A percentile compares a stretch with the other conserved stretches of the same genome.
Conservation (phyloP, 2,329 filamentous ascomycete genomes). For the Exophiala oligosperma region DNA sequence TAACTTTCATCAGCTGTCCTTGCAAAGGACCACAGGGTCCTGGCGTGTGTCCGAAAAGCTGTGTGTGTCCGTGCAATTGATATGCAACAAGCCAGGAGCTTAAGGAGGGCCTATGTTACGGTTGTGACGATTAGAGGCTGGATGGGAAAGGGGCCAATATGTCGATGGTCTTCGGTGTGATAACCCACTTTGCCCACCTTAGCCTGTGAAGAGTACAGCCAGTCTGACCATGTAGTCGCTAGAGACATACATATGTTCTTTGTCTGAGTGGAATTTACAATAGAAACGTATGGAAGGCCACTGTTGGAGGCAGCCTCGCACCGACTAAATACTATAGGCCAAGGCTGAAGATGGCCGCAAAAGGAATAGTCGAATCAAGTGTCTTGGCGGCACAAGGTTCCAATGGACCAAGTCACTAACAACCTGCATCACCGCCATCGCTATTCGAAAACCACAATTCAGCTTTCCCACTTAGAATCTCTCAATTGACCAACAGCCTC, state of each 20-base stretch:
- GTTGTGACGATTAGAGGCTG: background rate
- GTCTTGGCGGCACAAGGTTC: conserved; percentile 14
- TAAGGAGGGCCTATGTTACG: too few species aligned
- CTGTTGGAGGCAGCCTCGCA: too few species aligned
- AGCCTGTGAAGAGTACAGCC: too few species aligned
- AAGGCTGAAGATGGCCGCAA: conserved; percentile 2
- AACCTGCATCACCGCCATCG: conserved; percentile 2
- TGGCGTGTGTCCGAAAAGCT: conserved; percentile 17
- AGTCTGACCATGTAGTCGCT: too few species aligned
- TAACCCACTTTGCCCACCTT: too few species aligned
- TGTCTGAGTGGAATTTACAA: too few species aligned
- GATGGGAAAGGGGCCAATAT: too few species aligned
- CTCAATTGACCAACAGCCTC: conserved; percentile 8
- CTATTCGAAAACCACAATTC: conserved; percentile 2
- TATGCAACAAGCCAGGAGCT: background rate
- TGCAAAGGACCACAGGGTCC: conserved; percentile 16
- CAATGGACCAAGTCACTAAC: background rate
- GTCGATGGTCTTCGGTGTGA: too few species aligned
- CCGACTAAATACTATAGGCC: background rate
- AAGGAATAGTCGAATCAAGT: conserved; percentile 3
- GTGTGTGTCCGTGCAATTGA: conserved; percentile 23
- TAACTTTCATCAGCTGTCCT: conserved; percentile 14
- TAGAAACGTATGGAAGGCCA: too few species aligned
- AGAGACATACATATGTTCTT: too few species aligned
- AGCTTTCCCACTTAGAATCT: background rate